Conservation (phyloP, 2,329 filamentous ascomycete species). For the Ophiostoma ulmi region DNA sequence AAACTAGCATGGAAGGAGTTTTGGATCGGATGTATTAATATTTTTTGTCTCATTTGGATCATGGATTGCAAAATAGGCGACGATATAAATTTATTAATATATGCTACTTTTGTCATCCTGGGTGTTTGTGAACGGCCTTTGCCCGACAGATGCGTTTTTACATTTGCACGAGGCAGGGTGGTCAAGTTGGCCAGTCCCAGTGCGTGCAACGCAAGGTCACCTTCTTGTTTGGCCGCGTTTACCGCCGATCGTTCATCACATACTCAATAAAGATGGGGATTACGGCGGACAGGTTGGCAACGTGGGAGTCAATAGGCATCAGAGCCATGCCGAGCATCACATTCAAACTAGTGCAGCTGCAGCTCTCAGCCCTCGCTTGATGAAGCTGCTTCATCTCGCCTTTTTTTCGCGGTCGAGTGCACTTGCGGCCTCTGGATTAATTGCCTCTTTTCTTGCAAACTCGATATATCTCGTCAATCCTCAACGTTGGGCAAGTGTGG, state of each 20-base stretch:
- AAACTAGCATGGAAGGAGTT: slow-evolving; percentile 4
- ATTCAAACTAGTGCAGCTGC: neutral
- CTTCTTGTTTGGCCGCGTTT: slow-evolving; percentile 7
- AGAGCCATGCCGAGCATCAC: neutral
- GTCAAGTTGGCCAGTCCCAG: neutral
- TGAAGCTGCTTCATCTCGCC: neutral
- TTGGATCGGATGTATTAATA: neutral
- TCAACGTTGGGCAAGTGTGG: neutral
- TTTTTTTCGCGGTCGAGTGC: neutral
- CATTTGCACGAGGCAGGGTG: neutral
- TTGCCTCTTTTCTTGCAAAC: neutral
- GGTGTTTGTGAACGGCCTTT: neutral
- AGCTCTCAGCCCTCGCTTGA: slow-evolving; percentile 2
- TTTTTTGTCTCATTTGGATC: neutral
- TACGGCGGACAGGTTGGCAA: neutral
- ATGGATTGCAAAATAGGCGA: neutral
- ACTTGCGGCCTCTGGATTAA: too few species aligned
- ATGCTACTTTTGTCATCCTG: neutral
- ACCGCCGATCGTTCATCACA: slow-evolving; percentile 6
- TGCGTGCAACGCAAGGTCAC: slow-evolving; percentile 9
- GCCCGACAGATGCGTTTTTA: slow-evolving; percentile 4
- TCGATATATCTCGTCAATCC: neutral
- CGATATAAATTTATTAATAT: neutral
- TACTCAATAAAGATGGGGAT: neutral
- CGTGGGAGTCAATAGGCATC: neutral